Percentiles rank a stretch among this genome's conserved stretches.
Evolutionary conservation across 495 filamentous ascomycete species (phyloP).

Genomic region (Chaetomium cochliodes): DNA sequence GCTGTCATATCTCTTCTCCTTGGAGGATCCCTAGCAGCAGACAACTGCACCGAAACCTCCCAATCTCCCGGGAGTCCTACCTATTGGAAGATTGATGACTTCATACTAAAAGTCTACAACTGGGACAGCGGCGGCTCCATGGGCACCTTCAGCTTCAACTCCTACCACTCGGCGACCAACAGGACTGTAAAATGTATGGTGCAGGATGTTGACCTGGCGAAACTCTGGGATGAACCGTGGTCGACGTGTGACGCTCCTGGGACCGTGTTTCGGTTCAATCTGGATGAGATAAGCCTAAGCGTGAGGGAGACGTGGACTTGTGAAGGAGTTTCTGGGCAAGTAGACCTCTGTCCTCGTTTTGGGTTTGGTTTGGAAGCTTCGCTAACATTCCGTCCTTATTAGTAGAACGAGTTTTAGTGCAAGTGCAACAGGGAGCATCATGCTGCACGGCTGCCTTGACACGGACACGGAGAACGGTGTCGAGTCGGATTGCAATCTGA

Average conservation of each 20-base stretch:
- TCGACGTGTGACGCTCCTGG: neutral
- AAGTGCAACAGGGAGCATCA: conserved; percentile 3
- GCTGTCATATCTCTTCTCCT: too few relatives aligned
- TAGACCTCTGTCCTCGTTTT: too few relatives aligned
- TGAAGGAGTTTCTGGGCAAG: neutral
- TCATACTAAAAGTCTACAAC: conserved; percentile 5
- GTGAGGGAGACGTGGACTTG: conserved; percentile 2
- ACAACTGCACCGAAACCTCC: conserved; percentile 5
- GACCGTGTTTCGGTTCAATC: neutral
- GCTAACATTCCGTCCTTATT: neutral
- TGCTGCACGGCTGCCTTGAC: conserved; percentile 7
- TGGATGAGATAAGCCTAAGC: neutral
- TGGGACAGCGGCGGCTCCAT: conserved; percentile 6
- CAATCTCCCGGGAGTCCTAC: neutral
- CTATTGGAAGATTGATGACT: conserved; percentile 5
- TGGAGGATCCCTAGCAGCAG: neutral
- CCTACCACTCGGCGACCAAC: conserved; percentile 6
- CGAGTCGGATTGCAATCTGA: conserved; percentile 8
- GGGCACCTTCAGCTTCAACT: conserved; percentile 3
- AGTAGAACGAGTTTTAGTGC: neutral
- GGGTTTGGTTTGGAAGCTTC: too few relatives aligned
- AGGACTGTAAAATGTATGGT: conserved; percentile 2
- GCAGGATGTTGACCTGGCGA: conserved; percentile 4
- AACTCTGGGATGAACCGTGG: neutral
- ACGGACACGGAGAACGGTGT: neutral